phyloP scores from a whole-genome alignment of 2,329 filamentous ascomycete species.

The Alternaria infectoria region DNA sequence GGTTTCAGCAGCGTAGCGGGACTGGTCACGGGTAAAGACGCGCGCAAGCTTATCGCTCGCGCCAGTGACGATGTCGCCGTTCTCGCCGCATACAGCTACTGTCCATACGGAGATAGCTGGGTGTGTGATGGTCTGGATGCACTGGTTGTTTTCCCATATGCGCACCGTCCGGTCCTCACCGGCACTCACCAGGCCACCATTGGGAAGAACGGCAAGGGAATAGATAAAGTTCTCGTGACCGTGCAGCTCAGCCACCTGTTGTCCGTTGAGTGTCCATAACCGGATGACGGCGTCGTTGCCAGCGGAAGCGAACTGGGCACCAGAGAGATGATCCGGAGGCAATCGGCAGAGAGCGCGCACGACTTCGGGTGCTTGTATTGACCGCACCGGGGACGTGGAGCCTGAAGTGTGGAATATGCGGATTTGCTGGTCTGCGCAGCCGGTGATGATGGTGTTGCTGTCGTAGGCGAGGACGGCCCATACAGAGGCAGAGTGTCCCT shows the following conservation, averaged over 20 bases:
- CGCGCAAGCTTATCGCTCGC: conserved; percentile 87
- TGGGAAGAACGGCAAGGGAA: conserved; percentile 75
- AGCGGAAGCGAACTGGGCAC: conserved; percentile 92
- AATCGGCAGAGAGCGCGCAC: conserved; percentile 87
- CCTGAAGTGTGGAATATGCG: conserved; percentile 76
- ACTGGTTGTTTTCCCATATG: conserved; percentile 83
- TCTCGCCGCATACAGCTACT: conserved; percentile 81
- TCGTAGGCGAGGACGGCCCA: conserved; percentile 92
- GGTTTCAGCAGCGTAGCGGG: conserved; percentile 72
- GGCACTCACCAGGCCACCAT: conserved; percentile 86
- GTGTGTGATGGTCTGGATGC: conserved; percentile 94
- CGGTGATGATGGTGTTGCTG: conserved; percentile 75
- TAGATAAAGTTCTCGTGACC: conserved; percentile 98
- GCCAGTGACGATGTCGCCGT: conserved; percentile 91
- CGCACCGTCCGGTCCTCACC: conserved; percentile 94
- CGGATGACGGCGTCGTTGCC: conserved; percentile 91
- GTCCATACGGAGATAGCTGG: conserved; percentile 96
- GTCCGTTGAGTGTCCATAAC: conserved; percentile 82
- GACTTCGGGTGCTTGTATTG: conserved; percentile 74
- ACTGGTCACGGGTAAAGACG: conserved; percentile 76
- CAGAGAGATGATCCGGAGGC: conserved; percentile 75
- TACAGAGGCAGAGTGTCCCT: conserved; percentile 80
- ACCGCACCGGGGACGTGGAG: conserved; percentile 67
- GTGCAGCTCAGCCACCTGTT: conserved; percentile 75
- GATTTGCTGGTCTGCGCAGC: conserved; percentile 87